Evolutionary conservation across 345 rosid genomes (phyloP).

Genomic region (Ceriops zippeliana): DNA sequence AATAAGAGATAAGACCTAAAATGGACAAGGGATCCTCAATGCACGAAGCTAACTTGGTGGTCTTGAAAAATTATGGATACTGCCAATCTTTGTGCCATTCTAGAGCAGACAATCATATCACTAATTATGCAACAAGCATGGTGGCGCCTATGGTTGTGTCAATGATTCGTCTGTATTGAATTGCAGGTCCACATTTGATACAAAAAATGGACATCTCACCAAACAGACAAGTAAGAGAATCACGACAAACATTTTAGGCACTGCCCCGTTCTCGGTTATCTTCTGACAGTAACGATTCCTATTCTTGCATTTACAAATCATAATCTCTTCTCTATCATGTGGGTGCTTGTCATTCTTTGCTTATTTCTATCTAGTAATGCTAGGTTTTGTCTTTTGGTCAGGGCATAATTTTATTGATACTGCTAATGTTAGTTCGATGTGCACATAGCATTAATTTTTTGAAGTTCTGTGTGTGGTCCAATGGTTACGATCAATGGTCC

Average conservation of each 20-base stretch:
- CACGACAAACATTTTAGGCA: constrained; percentile 16
- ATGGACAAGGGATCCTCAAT: background rate
- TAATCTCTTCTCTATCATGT: background rate
- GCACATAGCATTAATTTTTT: background rate
- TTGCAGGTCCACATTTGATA: constrained; percentile 4
- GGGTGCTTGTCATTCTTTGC: background rate
- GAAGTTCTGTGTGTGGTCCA: constrained; percentile 18
- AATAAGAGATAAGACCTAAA: background rate
- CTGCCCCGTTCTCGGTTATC: constrained; percentile 25
- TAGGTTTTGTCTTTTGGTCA: constrained; percentile 17
- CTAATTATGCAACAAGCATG: constrained; percentile 10
- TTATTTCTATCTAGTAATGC: background rate
- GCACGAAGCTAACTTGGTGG: background rate
- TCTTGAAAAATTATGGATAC: background rate
- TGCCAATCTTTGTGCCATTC: background rate
- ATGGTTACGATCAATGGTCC: constrained; percentile 6
- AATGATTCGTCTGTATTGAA: constrained; percentile 1
- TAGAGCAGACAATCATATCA: constrained; percentile 1
- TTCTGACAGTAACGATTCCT: constrained; percentile 4
- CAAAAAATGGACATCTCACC: constrained; percentile 25
- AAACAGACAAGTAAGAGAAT: constrained; percentile 10
- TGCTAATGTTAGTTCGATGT: constrained; percentile 6
- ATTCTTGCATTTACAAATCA: constrained; percentile 1
- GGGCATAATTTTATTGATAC: constrained; percentile 17
- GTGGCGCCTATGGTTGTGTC: background rate